Conservation (phyloP, 2,329 filamentous ascomycete species). For the Aspergillus vadensis region DNA sequence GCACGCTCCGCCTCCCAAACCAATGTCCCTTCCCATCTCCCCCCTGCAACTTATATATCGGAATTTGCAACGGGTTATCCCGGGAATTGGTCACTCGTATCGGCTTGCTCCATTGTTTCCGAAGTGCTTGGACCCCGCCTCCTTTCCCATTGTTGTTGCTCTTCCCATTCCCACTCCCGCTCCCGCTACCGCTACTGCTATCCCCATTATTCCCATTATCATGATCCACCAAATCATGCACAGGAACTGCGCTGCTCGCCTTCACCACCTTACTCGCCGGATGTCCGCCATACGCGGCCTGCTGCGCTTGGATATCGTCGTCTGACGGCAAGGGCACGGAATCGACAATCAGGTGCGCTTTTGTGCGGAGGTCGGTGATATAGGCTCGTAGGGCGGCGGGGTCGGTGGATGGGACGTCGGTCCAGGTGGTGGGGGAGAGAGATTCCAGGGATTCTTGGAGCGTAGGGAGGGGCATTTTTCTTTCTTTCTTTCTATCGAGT, state of each 20-base stretch:
- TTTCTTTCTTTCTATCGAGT: too few relatives aligned
- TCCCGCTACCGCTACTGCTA: too few relatives aligned
- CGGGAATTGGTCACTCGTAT: conserved; percentile 61
- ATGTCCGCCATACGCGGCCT: too few relatives aligned
- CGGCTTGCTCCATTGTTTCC: conserved; percentile 82
- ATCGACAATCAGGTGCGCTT: conserved; percentile 71
- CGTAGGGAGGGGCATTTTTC: conserved; percentile 49
- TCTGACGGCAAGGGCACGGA: conserved; percentile 64
- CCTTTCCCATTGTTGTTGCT: too few relatives aligned
- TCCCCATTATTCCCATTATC: too few relatives aligned
- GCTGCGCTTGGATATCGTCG: conserved; percentile 32
- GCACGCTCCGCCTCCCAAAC: conserved; percentile 84
- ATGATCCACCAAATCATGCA: too few relatives aligned
- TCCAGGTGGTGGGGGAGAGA: conserved; percentile 60
- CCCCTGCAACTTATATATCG: conserved; percentile 75
- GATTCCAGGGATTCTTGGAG: conserved; percentile 62
- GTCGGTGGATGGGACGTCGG: conserved; percentile 47
- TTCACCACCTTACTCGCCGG: too few relatives aligned
- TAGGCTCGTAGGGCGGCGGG: conserved; percentile 56
- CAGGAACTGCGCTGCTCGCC: too few relatives aligned
- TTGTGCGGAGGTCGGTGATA: conserved; percentile 62
- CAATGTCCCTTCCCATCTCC: conserved; percentile 83
- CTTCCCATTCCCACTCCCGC: too few relatives aligned
- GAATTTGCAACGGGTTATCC: conserved; percentile 75
- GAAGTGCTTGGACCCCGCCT: conserved; percentile 50